These are phyloP conservation scores for Pyrenopolyporus hunteri DNA, from an alignment of 495 filamentous ascomycete genomes.

Conservation along the genomic window DNA sequence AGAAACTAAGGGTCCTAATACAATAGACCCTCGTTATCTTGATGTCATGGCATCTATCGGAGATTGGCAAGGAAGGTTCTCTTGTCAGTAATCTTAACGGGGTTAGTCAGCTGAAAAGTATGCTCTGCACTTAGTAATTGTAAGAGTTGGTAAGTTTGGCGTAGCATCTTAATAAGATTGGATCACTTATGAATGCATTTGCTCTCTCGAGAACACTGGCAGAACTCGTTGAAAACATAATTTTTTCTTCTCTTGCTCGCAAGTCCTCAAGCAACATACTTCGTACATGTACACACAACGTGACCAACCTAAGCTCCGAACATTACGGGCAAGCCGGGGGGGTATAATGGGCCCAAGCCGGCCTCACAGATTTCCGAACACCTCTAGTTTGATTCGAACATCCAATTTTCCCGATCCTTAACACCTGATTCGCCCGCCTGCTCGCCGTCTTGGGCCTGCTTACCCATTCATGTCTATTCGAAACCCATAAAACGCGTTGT, in stretches of 20 bases:
- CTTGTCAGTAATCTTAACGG: too few relatives aligned
- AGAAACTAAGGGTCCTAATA: too few relatives aligned
- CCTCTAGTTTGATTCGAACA: constrained; percentile 24
- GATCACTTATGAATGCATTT: too few relatives aligned
- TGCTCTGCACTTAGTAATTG: too few relatives aligned
- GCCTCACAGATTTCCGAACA: constrained; percentile 20
- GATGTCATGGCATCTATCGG: too few relatives aligned
- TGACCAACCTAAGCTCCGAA: constrained; percentile 33
- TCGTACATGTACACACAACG: constrained; percentile 21
- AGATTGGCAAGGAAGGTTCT: too few relatives aligned
- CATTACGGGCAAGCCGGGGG: constrained; percentile 21
- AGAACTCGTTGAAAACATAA: not conserved
- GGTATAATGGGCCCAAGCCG: constrained; percentile 27
- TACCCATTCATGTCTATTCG: constrained; percentile 16
- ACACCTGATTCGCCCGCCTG: constrained; percentile 31
- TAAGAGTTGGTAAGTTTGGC: too few relatives aligned
- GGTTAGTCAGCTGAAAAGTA: too few relatives aligned
- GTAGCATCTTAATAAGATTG: too few relatives aligned
- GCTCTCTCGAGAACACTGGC: too few relatives aligned
- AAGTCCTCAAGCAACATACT: constrained; percentile 7
- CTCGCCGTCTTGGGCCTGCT: constrained; percentile 17
- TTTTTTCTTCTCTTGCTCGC: not conserved
- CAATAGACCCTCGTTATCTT: too few relatives aligned
- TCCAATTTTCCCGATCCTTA: constrained; percentile 30
- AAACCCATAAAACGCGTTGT: constrained; percentile 14